A percentile compares a stretch with the other conserved stretches of the same genome.
Conservation (phyloP, 306 rosid species). For the Cicer yamashitae region DNA sequence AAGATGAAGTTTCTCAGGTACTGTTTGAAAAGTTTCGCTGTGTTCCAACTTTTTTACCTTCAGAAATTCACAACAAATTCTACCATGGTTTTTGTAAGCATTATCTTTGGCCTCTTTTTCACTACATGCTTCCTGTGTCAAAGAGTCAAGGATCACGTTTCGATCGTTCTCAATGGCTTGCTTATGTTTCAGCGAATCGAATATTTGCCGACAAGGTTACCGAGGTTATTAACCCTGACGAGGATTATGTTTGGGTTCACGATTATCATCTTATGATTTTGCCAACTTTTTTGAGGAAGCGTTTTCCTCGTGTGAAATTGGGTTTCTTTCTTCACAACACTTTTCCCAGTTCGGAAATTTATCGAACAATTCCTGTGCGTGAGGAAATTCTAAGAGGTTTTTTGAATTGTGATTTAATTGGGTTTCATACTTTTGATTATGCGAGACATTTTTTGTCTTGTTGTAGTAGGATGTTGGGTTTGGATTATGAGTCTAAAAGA, state of each 20-base stretch:
- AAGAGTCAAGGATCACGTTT: constrained; percentile 60
- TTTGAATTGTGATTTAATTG: constrained; percentile 72
- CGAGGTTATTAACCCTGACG: constrained; percentile 64
- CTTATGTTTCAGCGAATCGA: constrained; percentile 68
- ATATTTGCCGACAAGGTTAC: constrained; percentile 69
- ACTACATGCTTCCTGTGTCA: constrained; percentile 77
- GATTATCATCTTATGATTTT: constrained; percentile 78
- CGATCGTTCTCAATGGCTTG: constrained; percentile 61
- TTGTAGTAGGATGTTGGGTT: constrained; percentile 76
- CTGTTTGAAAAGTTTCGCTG: constrained; percentile 60
- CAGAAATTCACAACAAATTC: constrained; percentile 45
- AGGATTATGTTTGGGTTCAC: constrained; percentile 77
- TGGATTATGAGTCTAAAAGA: constrained; percentile 73
- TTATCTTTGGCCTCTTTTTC: constrained; percentile 82
- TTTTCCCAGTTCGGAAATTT: constrained; percentile 73
- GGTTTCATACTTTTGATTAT: constrained; percentile 78
- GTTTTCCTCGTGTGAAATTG: constrained; percentile 58
- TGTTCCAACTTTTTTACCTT: constrained; percentile 64
- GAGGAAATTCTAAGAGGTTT: constrained; percentile 62
- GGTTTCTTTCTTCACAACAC: constrained; percentile 74
- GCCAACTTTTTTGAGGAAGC: constrained; percentile 64
- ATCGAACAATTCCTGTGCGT: constrained; percentile 62
- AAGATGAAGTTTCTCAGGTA: constrained; percentile 57
- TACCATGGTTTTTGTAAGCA: constrained; percentile 87
- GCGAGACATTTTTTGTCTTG: constrained; percentile 78